Percentiles rank a stretch among this genome's conserved stretches.
Evolutionary conservation across 805 yeast species (phyloP).

Genomic region (Candida berthetii): DNA sequence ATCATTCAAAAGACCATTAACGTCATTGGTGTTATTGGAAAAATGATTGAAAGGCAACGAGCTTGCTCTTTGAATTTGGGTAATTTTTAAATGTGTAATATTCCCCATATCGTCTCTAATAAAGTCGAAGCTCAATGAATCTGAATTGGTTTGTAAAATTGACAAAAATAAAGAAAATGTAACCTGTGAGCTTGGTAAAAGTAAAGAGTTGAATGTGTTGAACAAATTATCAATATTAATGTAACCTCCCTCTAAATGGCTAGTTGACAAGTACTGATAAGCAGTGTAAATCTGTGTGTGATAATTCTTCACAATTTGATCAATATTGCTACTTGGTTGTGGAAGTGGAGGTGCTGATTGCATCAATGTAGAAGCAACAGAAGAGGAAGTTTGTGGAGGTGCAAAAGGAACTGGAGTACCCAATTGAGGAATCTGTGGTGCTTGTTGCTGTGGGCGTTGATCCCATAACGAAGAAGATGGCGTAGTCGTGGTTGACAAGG

Average conservation of each 20-base stretch:
- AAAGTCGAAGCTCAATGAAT: conserved; percentile 6
- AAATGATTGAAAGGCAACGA: conserved; percentile 1
- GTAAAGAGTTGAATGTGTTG: conserved; percentile 1
- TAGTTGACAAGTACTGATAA: conserved; percentile 3
- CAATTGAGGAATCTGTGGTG: neutral
- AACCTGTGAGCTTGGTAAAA: neutral
- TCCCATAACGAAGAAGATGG: neutral
- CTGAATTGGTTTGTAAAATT: conserved; percentile 8
- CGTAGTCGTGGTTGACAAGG: neutral
- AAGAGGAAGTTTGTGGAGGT: neutral
- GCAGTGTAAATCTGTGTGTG: conserved; percentile 8
- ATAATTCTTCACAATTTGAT: conserved; percentile 4
- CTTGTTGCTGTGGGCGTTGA: neutral
- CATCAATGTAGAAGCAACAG: conserved; percentile 1
- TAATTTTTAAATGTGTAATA: conserved; percentile 10
- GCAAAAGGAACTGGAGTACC: too few relatives aligned
- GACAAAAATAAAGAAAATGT: conserved; percentile 5
- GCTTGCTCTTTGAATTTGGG: neutral
- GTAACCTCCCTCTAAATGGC: conserved; percentile 5
- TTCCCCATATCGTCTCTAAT: conserved; percentile 8
- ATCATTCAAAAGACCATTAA: neutral
- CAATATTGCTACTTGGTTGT: neutral
- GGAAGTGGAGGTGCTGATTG: neutral
- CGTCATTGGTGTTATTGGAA: neutral
- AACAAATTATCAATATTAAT: conserved; percentile 4